Base-by-base conservation (phyloP, 139 green algal species). In the Edaphochlamys debaryana region DNA sequence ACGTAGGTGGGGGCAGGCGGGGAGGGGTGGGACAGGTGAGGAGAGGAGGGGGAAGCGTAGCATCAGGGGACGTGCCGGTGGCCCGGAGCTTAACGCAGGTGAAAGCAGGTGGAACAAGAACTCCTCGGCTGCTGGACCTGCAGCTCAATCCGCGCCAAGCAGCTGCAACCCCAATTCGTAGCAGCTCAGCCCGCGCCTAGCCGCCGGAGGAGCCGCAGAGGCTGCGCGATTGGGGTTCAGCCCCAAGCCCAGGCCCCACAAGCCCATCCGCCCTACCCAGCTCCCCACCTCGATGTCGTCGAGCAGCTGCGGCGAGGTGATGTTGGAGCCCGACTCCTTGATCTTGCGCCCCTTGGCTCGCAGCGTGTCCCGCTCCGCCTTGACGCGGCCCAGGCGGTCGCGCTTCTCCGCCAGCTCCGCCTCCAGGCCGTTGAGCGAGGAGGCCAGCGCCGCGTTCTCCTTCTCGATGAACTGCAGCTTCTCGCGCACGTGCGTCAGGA, bases 381-480 rank as follows among this genome's bases (percentile, higher is more conserved):
- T 87, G 37, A 30, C 50, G 38, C 78, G 78, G 36, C 78, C 78
- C 48, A 84, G 78, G 30, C 63, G 78, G 78, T 84, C 78, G 23
- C 78, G 78, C 66, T 84, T 84, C 3, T 85, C 86, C 37, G 77
- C 64, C 54, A 94, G 87, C 58, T 67, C 63, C 23, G 66, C 70
- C 34, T 93, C 89, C 34, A 93, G 71, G 25, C 73, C 45, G 30
- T 72, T 52, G 48, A 93, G 79, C 84, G 88, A 11, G 11, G 25
- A 25, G 17, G 67, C 36, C 42, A 93, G 87, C n/a, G 56, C 56
- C 27, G 67, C 52, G 73, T 95, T 95, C 82, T 95, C 90, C 79
- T 91, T 91, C 86, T 95, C 84, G 22, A 96, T 87, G 74, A 95
- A 96, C 82, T 96, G 87, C 82, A 96, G 92, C 91, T 98, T 98